Evolutionary conservation across 75 land plant species (phyloP).

Genomic region (Selaginella moellendorffii): DNA sequence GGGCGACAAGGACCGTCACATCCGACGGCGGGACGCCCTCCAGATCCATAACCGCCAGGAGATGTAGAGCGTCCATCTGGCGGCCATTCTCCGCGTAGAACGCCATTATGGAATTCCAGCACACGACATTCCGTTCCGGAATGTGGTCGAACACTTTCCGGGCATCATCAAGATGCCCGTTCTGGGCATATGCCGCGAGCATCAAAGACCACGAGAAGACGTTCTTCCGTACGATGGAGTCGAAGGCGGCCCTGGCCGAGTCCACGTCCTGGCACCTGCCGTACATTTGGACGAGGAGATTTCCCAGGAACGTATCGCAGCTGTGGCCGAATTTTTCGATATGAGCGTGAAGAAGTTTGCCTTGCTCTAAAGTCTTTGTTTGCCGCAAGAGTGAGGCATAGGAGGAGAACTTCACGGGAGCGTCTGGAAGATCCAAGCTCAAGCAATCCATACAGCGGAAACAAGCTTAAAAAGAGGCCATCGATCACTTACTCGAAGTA

Average conservation of each 20-base stretch:
- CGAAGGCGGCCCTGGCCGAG: not conserved
- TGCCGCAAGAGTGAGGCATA: too few relatives aligned
- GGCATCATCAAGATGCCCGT: not conserved
- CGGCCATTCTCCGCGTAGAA: not conserved
- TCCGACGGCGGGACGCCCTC: not conserved
- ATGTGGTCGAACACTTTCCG: not conserved
- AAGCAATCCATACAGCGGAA: too few relatives aligned
- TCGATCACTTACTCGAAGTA: too few relatives aligned
- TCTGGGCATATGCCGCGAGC: not conserved
- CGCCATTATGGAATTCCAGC: not conserved
- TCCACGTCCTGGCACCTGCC: not conserved
- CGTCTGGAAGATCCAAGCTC: too few relatives aligned
- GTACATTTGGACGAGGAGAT: constrained; percentile 12
- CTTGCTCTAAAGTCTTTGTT: too few relatives aligned
- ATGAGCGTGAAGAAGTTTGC: not conserved
- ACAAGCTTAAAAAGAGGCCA: too few relatives aligned
- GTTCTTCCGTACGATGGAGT: not conserved
- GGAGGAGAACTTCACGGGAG: too few relatives aligned
- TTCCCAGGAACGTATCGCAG: constrained; percentile 3
- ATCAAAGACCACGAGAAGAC: constrained; percentile 5
- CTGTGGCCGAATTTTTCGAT: not conserved
- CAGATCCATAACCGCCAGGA: not conserved
- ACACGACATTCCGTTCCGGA: not conserved
- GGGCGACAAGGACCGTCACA: not conserved
- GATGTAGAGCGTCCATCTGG: not conserved